Evolutionary conservation across 768 basidiomycete species (phyloP).

Genomic region (Coprinellus micaceus): DNA sequence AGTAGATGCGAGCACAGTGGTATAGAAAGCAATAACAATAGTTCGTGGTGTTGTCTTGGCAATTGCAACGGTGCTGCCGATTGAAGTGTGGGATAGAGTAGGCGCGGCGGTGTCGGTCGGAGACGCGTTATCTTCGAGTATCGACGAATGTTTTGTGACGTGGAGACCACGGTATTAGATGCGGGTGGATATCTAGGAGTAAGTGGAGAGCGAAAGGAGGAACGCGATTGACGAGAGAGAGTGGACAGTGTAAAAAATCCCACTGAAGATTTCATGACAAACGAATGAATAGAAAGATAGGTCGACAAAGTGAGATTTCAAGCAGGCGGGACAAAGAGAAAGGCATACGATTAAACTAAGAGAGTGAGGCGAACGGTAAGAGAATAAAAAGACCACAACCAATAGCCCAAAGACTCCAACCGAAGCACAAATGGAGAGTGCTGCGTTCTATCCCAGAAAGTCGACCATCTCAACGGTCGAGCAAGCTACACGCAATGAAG

Average conservation of each 20-base stretch:
- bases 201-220: conserved; percentile 1
- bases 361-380: conserved; percentile 26
- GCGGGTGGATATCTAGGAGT: not conserved
- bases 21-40: too few species aligned
- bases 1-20: too few species aligned
- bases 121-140: too few species aligned
- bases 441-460: conserved; percentile 43
- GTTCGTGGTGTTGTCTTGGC: too few species aligned
- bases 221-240: conserved; percentile 10
- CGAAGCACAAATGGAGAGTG: conserved; percentile 2
- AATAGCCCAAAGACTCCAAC: conserved; percentile 49
- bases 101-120: too few species aligned
- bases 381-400: conserved; percentile 57
- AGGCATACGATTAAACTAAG: conserved; percentile 31
- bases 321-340: conserved; percentile 24
- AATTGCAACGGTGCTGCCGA: too few species aligned
- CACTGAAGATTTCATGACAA: conserved; percentile 9
- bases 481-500: conserved; percentile 4
- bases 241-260: conserved; percentile 18
- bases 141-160: too few species aligned
- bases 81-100: too few species aligned
- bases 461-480: conserved; percentile 17
- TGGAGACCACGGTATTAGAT: not conserved
- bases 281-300: conserved; percentile 21
- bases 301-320: conserved; percentile 15